Conservation (phyloP, 257 asterid genomes). For the Solanum clarkiae region DNA sequence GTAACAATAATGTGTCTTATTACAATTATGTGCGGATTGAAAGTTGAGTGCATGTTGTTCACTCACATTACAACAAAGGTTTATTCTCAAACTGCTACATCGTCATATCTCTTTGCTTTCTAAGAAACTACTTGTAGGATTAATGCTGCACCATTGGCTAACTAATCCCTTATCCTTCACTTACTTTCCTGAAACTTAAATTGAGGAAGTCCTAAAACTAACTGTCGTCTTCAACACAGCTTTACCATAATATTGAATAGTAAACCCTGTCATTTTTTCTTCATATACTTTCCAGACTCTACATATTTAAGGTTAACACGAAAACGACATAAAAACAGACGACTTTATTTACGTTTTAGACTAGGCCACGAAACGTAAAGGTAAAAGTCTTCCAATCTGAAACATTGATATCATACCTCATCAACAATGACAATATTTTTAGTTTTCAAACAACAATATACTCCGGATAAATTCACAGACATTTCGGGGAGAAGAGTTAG, state of each 20-base stretch:
- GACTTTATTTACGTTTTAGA: background rate
- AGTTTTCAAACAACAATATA: background rate
- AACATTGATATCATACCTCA: background rate
- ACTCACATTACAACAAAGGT: no score
- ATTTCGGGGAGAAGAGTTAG: no score
- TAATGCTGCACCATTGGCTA: no score
- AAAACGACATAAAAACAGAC: background rate
- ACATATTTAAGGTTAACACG: background rate
- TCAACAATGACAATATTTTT: background rate
- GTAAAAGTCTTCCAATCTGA: background rate
- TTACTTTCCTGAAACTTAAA: no score
- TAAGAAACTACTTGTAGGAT: no score
- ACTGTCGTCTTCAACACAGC: background rate
- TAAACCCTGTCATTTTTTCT: background rate
- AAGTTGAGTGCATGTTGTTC: no score
- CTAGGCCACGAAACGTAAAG: background rate
- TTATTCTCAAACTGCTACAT: no score
- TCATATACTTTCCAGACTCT: background rate
- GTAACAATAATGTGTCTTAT: background rate
- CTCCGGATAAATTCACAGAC: no score
- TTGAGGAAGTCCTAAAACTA: background rate
- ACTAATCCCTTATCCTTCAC: no score
- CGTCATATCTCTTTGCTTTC: no score
- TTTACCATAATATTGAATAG: background rate
- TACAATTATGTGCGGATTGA: no score